These are phyloP conservation scores for Hamamelis virginiana DNA, from an alignment of 164 flowering plant species.

Conservation along the genomic window DNA sequence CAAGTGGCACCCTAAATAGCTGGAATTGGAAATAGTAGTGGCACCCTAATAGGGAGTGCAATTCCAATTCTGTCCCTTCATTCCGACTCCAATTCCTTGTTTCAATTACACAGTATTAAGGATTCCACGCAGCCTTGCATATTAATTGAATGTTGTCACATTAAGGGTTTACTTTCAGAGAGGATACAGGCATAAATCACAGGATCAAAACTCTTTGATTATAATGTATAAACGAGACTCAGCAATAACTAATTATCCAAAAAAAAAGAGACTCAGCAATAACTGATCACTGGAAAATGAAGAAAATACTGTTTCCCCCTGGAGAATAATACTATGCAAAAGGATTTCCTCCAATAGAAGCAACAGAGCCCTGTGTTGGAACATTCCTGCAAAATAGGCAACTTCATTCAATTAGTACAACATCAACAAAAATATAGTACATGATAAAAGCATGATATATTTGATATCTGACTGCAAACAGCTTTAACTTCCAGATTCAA, in stretches of 20 bases:
- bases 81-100: too few relatives aligned
- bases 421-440: too few relatives aligned
- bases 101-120: too few relatives aligned
- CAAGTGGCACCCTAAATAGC: too few relatives aligned
- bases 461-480: too few relatives aligned
- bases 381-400: constrained; percentile 47
- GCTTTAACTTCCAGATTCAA: too few relatives aligned
- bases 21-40: too few relatives aligned
- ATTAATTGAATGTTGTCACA: not conserved
- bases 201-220: not conserved
- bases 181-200: not conserved
- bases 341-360: constrained; percentile 74
- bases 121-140: too few relatives aligned
- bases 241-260: not conserved
- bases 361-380: constrained; percentile 51
- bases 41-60: too few relatives aligned
- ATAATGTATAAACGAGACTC: not conserved
- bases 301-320: not conserved
- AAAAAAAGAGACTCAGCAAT: not conserved
- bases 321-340: constrained; percentile 42
- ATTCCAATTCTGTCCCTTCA: too few relatives aligned
- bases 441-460: too few relatives aligned
- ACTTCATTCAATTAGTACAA: not conserved
- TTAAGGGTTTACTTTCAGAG: not conserved
- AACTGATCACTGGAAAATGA: not conserved